These are phyloP conservation scores for Hebeloma cylindrosporum DNA, from an alignment of 768 basidiomycete species.

Conservation along the genomic window DNA sequence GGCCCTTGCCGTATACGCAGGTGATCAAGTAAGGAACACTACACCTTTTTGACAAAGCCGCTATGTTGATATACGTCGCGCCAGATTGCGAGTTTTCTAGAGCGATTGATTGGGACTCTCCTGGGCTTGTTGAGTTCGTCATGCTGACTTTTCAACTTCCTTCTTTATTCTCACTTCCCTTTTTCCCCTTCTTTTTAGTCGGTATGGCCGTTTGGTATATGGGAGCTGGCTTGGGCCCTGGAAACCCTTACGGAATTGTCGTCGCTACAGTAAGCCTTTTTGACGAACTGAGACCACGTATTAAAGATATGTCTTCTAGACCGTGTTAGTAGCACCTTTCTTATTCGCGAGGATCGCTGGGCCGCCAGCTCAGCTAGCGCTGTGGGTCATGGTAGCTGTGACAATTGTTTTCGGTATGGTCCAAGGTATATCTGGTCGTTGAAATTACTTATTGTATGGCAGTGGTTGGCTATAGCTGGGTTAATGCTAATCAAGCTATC, in stretches of 20 bases:
- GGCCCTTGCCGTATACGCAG: slow-evolving; percentile 42
- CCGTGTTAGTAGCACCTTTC: slow-evolving; percentile 35
- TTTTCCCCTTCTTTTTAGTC: slow-evolving; percentile 17
- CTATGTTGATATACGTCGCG: not conserved
- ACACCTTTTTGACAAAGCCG: not conserved
- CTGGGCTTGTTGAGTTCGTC: slow-evolving; percentile 36
- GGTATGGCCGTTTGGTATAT: slow-evolving; percentile 48
- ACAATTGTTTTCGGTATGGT: slow-evolving; percentile 40
- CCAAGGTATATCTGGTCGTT: not conserved
- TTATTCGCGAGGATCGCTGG: slow-evolving; percentile 33
- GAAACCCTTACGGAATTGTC: slow-evolving; percentile 43
- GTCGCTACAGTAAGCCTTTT: slow-evolving; percentile 36
- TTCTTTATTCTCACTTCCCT: not conserved
- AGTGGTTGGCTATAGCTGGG: slow-evolving; percentile 46
- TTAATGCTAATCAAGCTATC: slow-evolving; percentile 33
- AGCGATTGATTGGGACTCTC: slow-evolving; percentile 34
- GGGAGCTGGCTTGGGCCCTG: slow-evolving; percentile 35
- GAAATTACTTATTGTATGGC: not conserved
- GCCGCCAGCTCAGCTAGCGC: slow-evolving; percentile 32
- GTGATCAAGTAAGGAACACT: slow-evolving; percentile 42
- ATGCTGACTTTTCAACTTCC: no score
- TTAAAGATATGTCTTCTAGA: slow-evolving; percentile 22
- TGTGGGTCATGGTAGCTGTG: slow-evolving; percentile 41
- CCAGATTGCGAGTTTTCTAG: slow-evolving; percentile 35
- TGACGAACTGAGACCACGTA: not conserved